phyloP scores from a whole-genome alignment of 2,329 filamentous ascomycete species.

The Raffaelea albimanens region DNA sequence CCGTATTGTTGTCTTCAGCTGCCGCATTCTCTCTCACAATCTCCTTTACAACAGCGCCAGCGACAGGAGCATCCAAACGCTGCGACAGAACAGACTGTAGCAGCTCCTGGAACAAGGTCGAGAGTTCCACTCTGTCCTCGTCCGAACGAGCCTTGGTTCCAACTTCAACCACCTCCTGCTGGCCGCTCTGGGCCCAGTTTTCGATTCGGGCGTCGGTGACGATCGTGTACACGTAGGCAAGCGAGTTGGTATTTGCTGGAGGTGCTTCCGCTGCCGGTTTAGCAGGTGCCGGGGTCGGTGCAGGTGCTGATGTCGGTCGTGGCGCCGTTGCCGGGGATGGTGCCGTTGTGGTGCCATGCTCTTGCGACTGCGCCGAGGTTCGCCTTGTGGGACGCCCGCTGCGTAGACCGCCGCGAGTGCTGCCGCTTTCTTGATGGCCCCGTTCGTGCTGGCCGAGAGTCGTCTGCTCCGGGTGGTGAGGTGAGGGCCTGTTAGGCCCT shows the following conservation, averaged over 20 bases:
- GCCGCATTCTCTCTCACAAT: constrained; percentile 39
- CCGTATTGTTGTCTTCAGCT: background rate
- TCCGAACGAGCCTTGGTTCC: constrained; percentile 56
- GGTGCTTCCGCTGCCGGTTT: constrained; percentile 15
- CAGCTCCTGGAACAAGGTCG: constrained; percentile 75
- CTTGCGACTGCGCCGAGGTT: background rate
- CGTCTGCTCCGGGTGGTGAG: constrained; percentile 52
- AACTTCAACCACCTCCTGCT: constrained; percentile 55
- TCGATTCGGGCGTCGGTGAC: constrained; percentile 61
- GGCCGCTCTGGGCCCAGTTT: constrained; percentile 57
- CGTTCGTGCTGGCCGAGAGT: constrained; percentile 48
- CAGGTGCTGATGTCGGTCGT: background rate
- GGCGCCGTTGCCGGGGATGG: background rate
- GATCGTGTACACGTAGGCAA: constrained; percentile 60
- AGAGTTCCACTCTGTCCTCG: constrained; percentile 59
- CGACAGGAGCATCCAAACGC: constrained; percentile 56
- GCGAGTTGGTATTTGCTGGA: constrained; percentile 17
- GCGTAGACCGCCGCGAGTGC: constrained; percentile 29
- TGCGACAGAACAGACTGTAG: constrained; percentile 64
- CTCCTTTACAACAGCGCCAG: constrained; percentile 63
- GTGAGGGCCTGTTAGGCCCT: constrained; percentile 44
- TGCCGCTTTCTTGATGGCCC: constrained; percentile 27
- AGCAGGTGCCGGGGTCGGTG: background rate
- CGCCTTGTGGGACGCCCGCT: constrained; percentile 21
- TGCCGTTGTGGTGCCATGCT: background rate